Evolutionary conservation across 768 basidiomycete species (phyloP).

Genomic region (Rhodotorula babjevae): DNA sequence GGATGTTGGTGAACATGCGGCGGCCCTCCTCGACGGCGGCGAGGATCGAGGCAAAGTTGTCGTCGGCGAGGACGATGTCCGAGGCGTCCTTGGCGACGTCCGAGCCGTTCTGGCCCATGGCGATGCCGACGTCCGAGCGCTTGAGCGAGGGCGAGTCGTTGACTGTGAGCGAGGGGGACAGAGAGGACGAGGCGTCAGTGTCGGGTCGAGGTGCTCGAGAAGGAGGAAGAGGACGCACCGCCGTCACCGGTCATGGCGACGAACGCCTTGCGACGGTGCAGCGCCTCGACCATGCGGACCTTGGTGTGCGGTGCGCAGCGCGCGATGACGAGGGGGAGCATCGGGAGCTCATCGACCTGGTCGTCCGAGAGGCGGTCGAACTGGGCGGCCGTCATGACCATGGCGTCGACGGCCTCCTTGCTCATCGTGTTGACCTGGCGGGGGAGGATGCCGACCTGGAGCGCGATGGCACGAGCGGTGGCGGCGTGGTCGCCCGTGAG

Average conservation of each 20-base stretch:
- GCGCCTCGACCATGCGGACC: slow-evolving; percentile 59
- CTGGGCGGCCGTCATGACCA: slow-evolving; percentile 38
- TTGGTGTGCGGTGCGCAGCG: slow-evolving; percentile 59
- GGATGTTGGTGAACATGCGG: slow-evolving; percentile 57
- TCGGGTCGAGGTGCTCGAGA: too few species aligned
- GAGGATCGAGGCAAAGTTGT: slow-evolving; percentile 64
- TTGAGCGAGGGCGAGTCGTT: slow-evolving; percentile 61
- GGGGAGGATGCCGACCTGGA: slow-evolving; percentile 44
- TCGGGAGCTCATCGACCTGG: slow-evolving; percentile 53
- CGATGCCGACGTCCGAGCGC: slow-evolving; percentile 60
- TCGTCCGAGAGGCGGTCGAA: slow-evolving; percentile 58
- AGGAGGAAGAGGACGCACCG: neutral
- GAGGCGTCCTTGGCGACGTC: slow-evolving; percentile 63
- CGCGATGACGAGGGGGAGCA: slow-evolving; percentile 59
- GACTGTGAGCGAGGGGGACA: slow-evolving; percentile 44
- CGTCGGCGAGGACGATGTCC: slow-evolving; percentile 62
- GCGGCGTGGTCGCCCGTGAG: slow-evolving; percentile 58
- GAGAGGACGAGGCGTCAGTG: too few species aligned
- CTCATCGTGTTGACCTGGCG: slow-evolving; percentile 28
- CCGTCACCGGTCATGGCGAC: slow-evolving; percentile 55
- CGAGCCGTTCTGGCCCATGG: slow-evolving; percentile 56
- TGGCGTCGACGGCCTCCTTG: slow-evolving; percentile 24
- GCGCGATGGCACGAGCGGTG: slow-evolving; percentile 62
- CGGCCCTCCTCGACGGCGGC: slow-evolving; percentile 63
- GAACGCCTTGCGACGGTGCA: slow-evolving; percentile 56